Conservation (phyloP, 306 rosid genomes). For the Trifolium repens region DNA sequence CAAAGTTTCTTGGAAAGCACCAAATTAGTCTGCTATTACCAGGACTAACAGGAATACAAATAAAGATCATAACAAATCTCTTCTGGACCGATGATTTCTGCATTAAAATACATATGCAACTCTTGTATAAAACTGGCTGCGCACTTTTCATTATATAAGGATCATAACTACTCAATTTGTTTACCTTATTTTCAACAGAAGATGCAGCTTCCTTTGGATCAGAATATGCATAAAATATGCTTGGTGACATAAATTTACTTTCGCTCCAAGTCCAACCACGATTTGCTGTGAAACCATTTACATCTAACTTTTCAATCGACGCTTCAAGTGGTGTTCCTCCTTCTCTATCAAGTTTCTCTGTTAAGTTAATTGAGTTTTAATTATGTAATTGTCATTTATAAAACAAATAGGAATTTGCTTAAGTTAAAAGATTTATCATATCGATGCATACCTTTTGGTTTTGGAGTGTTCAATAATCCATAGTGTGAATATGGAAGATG, state of each 20-base stretch:
- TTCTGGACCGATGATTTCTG: slow-evolving; percentile 57
- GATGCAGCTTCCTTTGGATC: slow-evolving; percentile 50
- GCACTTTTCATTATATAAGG: background rate
- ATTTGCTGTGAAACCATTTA: slow-evolving; percentile 67
- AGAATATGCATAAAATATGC: slow-evolving; percentile 58
- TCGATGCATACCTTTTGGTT: slow-evolving; percentile 60
- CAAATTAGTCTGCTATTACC: slow-evolving; percentile 94
- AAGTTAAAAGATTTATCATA: slow-evolving; percentile 31
- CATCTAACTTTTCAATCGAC: slow-evolving; percentile 52
- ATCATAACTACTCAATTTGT: background rate
- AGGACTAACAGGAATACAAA: slow-evolving; percentile 88
- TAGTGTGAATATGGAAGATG: slow-evolving; percentile 89
- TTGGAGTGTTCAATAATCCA: slow-evolving; percentile 57
- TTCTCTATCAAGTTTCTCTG: slow-evolving; percentile 87
- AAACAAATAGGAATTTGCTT: slow-evolving; percentile 21
- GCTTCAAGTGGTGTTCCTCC: slow-evolving; percentile 86
- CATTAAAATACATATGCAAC: slow-evolving; percentile 28
- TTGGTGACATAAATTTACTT: slow-evolving; percentile 70
- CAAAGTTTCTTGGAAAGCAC: slow-evolving; percentile 87
- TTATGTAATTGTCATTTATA: slow-evolving; percentile 30
- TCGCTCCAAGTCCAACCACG: slow-evolving; percentile 49
- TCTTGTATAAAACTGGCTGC: background rate
- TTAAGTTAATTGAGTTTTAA: slow-evolving; percentile 33
- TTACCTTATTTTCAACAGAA: slow-evolving; percentile 64
- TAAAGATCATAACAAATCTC: slow-evolving; percentile 56